Evolutionary conservation across 75 land plant genomes (phyloP), one percentile per base, ranked within the genome.

Genomic region (Chamaecyparis obtusa): DNA sequence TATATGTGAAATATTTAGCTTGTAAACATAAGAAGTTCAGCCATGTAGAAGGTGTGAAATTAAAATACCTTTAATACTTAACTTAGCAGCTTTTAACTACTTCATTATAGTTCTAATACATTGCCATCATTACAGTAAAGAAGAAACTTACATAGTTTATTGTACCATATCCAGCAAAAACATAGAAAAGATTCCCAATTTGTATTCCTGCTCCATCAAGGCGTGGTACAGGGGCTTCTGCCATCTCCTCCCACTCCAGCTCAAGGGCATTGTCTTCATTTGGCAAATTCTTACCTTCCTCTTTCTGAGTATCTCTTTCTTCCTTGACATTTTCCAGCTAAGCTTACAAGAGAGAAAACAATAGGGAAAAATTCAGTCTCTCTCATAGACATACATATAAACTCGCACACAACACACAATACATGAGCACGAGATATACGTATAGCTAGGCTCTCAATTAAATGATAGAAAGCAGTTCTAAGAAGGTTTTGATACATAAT

Each of bases 171-270:
- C 91, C 91, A 32, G 89, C 86, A 78, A 90, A 88, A 0, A 90
- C 91, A 56, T 88, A 90, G 35, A 90, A 69, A 54, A 85, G 87
- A 57, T 78, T 57, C 37, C 74, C 60, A 76, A 90, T 88, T 71
- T 90, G 91, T 19, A 90, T 87, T 69, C 90, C 91, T 83, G 91
- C 90, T 44, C 91, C 91, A 85, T 90, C 91, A 44, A 90, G 84
- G 43, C 90, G 90, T 13, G 80, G 84, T 35, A 90, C 91, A 39
- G 91, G 91, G 8, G 88, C 83, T 60, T 88, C 87, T 83, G 89
- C 90, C 86, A 85, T 80, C 64, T 90, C 90, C 87, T 90, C 90
- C 91, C 91, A 90, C 64, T 89, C 60, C 74, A 90, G 79, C 17
- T 27, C 90, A 55, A 90, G 86, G 15, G 46, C 71, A 83, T 74